Percentiles rank a stretch among this genome's conserved stretches.
phyloP scores from a whole-genome alignment of 2,329 filamentous ascomycete genomes.

The Clonostachys byssicola region DNA sequence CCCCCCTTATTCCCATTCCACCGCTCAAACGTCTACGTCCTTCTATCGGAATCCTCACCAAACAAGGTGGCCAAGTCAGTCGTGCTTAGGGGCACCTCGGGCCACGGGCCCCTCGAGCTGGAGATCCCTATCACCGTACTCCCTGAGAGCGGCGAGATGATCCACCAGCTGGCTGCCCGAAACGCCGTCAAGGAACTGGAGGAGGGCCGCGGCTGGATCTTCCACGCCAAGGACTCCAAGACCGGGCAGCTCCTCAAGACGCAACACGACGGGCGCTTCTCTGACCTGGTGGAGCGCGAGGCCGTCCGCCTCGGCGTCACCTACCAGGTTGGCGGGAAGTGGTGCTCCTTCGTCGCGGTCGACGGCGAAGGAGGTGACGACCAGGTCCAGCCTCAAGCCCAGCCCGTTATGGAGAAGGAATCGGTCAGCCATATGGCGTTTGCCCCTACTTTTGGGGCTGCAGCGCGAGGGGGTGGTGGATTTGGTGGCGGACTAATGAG shows the following conservation, averaged over 20 bases:
- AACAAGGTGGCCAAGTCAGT: conserved; percentile 31
- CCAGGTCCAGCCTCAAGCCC: too few relatives aligned
- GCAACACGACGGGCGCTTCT: conserved; percentile 43
- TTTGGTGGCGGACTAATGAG: background rate
- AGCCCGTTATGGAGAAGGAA: too few relatives aligned
- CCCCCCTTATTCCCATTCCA: conserved; percentile 64
- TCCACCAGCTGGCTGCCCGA: conserved; percentile 68
- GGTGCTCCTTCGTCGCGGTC: conserved; percentile 70
- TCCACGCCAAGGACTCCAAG: conserved; percentile 39
- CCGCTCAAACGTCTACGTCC: conserved; percentile 60
- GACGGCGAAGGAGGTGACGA: conserved; percentile 28
- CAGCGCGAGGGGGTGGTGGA: too few relatives aligned
- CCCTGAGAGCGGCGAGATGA: conserved; percentile 40
- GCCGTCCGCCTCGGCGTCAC: conserved; percentile 60
- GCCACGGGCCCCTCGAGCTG: conserved; percentile 55
- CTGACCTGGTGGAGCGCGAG: conserved; percentile 60
- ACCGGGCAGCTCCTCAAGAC: conserved; percentile 37
- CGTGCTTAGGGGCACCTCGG: conserved; percentile 51
- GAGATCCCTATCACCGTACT: conserved; percentile 57
- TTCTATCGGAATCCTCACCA: conserved; percentile 49
- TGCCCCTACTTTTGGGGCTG: too few relatives aligned
- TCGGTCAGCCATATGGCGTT: too few relatives aligned
- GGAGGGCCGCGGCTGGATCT: conserved; percentile 64
- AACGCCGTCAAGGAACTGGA: conserved; percentile 68
- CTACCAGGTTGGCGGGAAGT: conserved; percentile 65